Conservation (phyloP, 768 basidiomycete genomes). For the Leucocoprinus birnbaumii region DNA sequence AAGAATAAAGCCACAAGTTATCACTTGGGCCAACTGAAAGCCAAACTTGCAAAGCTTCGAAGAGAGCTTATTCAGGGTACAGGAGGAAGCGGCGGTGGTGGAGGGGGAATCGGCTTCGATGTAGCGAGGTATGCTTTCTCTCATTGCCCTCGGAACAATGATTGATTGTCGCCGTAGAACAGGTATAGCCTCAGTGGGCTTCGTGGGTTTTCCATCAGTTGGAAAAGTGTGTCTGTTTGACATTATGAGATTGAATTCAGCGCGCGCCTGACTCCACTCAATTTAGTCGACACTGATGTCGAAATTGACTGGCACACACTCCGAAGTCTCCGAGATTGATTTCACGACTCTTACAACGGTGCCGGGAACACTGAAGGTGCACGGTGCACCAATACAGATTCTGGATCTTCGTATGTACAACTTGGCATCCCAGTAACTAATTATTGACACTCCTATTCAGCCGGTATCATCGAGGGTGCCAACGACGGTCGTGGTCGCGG, state of each 20-base stretch:
- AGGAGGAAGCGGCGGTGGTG: slow-evolving; percentile 79
- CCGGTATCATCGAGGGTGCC: slow-evolving; percentile 98
- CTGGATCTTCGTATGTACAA: slow-evolving; percentile 75
- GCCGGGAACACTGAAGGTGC: slow-evolving; percentile 90
- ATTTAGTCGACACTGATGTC: slow-evolving; percentile 88
- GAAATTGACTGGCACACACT: slow-evolving; percentile 94
- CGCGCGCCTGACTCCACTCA: not conserved
- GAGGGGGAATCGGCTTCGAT: slow-evolving; percentile 91
- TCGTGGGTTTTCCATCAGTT: slow-evolving; percentile 90
- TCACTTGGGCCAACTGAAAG: slow-evolving; percentile 95
- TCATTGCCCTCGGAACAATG: slow-evolving; percentile 2
- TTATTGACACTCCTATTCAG: slow-evolving; percentile 30
- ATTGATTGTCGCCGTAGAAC: slow-evolving; percentile 46
- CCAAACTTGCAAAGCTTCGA: slow-evolving; percentile 95
- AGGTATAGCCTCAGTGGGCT: slow-evolving; percentile 95
- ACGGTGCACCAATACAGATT: slow-evolving; percentile 95
- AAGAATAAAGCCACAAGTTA: slow-evolving; percentile 97
- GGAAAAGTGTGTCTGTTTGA: slow-evolving; percentile 63
- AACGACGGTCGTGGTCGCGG: slow-evolving; percentile 95
- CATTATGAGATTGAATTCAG: not conserved
- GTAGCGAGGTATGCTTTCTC: slow-evolving; percentile 61
- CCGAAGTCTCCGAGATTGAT: slow-evolving; percentile 93
- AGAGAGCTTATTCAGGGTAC: slow-evolving; percentile 87
- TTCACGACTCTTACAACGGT: slow-evolving; percentile 97
- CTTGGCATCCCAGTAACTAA: not conserved